Evolutionary conservation across 139 green algal species (phyloP).

Genomic region (Pedinophyceae sp.): DNA sequence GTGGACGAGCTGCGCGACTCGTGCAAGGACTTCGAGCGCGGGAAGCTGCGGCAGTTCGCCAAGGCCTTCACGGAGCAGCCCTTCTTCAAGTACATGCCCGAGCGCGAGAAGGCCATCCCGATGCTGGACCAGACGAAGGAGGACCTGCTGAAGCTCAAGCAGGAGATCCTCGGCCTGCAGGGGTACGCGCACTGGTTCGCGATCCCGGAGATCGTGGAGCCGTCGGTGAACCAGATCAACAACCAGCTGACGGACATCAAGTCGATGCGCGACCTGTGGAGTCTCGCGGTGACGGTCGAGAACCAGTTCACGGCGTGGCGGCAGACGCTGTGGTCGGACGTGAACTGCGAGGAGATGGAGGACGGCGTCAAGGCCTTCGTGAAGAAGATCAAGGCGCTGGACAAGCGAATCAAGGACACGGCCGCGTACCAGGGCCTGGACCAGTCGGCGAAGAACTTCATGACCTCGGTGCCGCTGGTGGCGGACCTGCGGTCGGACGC

Average conservation of each 20-base stretch:
- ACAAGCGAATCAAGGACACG: constrained; percentile 39
- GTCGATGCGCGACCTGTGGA: constrained; percentile 51
- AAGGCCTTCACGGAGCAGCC: constrained; percentile 24
- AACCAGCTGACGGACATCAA: constrained; percentile 28
- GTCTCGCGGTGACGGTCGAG: constrained; percentile 38
- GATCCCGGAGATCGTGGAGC: constrained; percentile 70
- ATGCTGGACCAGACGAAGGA: constrained; percentile 39
- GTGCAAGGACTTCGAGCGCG: constrained; percentile 42
- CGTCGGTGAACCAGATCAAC: constrained; percentile 64
- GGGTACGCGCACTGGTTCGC: constrained; percentile 58
- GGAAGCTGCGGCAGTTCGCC: constrained; percentile 27
- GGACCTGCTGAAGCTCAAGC: constrained; percentile 55
- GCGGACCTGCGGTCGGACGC: constrained; percentile 52
- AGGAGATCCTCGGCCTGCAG: constrained; percentile 49
- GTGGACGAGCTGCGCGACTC: constrained; percentile 58
- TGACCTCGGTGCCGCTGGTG: constrained; percentile 54
- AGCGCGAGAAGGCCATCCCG: constrained; percentile 31
- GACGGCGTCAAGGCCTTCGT: constrained; percentile 66
- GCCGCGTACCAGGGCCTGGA: constrained; percentile 57
- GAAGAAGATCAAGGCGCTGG: constrained; percentile 52
- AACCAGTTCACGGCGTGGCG: constrained; percentile 67
- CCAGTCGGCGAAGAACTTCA: constrained; percentile 57
- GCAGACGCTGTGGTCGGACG: constrained; percentile 56
- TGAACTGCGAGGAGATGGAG: constrained; percentile 63
- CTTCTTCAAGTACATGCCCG: constrained; percentile 53